Evolutionary conservation across 2,329 filamentous ascomycete species (phyloP).

Genomic region (Pyricularia sp.): DNA sequence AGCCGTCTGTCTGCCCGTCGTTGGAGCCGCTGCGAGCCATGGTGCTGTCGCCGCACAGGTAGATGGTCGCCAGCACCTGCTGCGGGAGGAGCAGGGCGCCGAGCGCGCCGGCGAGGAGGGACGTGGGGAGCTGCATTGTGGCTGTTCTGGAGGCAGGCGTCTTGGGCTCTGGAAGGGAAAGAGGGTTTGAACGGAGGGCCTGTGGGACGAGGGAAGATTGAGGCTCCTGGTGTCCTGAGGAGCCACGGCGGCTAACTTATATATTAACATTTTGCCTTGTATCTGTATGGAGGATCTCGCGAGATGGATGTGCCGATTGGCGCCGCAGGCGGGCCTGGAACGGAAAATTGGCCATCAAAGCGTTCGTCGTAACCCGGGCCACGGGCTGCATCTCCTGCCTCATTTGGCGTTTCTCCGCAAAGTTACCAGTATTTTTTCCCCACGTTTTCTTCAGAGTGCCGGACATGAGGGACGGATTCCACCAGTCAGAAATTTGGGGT

Average conservation of each 20-base stretch:
- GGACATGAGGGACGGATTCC: neutral
- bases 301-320: neutral
- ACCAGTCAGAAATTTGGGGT: neutral
- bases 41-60: conserved; percentile 46
- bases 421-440: neutral
- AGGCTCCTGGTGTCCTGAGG: neutral
- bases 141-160: neutral
- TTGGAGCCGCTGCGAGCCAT: conserved; percentile 30
- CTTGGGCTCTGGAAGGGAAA: neutral
- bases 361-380: neutral
- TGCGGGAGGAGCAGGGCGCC: neutral
- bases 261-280: neutral
- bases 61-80: conserved; percentile 26
- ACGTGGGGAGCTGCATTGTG: conserved; percentile 3
- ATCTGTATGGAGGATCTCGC: neutral
- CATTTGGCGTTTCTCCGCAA: neutral
- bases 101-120: neutral
- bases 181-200: neutral
- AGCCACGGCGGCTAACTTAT: neutral
- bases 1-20: conserved; percentile 25
- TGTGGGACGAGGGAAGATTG: neutral
- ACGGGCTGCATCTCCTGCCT: neutral
- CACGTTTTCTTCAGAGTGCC: neutral
- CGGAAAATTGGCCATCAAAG: neutral
- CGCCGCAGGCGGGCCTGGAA: neutral